Evolutionary conservation across 148 eudicot genomes (phyloP).

Genomic region (Rhododendron vialii): DNA sequence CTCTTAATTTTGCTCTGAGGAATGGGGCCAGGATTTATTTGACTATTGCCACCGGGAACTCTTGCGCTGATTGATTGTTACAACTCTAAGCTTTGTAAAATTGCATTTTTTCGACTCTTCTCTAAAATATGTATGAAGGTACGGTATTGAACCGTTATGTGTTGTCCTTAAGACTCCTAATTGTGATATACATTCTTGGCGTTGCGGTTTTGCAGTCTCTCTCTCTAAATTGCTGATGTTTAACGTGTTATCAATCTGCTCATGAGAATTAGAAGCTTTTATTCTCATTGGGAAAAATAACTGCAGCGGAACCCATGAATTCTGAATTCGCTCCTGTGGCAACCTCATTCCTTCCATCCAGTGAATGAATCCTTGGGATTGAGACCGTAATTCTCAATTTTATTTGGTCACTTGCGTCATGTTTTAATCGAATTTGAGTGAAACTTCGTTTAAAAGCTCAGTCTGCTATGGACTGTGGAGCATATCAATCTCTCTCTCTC

Average conservation of each 20-base stretch:
- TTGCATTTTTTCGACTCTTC: slow-evolving; percentile 14
- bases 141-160: slow-evolving; percentile 19
- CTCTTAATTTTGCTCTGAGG: slow-evolving; percentile 11
- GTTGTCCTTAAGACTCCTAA: slow-evolving; percentile 19
- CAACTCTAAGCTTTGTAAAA: slow-evolving; percentile 29
- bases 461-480: neutral
- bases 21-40: slow-evolving; percentile 6
- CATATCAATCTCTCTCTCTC: neutral
- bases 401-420: neutral
- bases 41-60: slow-evolving; percentile 1
- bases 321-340: neutral
- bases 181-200: neutral
- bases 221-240: neutral
- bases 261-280: neutral
- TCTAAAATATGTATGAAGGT: slow-evolving; percentile 28
- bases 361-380: neutral
- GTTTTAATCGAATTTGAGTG: neutral
- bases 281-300: neutral
- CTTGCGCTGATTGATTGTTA: slow-evolving; percentile 9
- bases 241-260: neutral
- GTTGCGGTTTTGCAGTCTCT: neutral
- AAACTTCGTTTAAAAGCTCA: neutral
- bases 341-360: neutral
- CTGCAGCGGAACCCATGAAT: neutral
- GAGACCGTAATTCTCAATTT: neutral